Conservation (phyloP, 192 early-diverging fungal species). For the Jimgerdemannia flammicorona region DNA sequence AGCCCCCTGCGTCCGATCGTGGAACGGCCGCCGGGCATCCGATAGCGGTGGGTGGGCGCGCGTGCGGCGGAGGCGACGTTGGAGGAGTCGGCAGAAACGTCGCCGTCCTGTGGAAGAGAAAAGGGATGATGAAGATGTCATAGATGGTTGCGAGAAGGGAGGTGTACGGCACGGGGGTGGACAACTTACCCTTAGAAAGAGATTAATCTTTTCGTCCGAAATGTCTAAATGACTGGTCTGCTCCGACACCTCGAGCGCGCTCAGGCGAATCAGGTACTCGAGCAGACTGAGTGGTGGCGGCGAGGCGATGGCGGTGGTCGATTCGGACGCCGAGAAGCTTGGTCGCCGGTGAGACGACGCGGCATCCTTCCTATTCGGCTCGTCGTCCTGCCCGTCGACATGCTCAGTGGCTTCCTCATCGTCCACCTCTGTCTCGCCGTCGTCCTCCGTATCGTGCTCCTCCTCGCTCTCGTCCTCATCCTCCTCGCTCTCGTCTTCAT, state of each 20-base stretch:
- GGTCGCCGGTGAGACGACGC: not conserved
- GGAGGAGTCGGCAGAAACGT: not conserved
- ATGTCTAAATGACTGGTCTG: slow-evolving; percentile 59
- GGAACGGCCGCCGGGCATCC: too few relatives aligned
- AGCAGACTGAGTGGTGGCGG: slow-evolving; percentile 49
- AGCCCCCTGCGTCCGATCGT: too few relatives aligned
- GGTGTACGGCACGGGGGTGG: too few relatives aligned
- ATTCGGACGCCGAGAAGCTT: not conserved
- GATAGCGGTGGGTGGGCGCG: too few relatives aligned
- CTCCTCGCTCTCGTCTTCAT: slow-evolving; percentile 4
- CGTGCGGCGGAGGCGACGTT: not conserved
- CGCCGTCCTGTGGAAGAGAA: slow-evolving; percentile 10
- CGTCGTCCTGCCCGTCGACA: not conserved
- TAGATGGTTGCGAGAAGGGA: not conserved
- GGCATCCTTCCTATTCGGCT: not conserved
- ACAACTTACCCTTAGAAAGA: slow-evolving; percentile 24
- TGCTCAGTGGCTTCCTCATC: not conserved
- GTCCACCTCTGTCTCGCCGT: not conserved
- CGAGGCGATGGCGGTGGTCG: not conserved
- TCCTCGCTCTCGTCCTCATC: not conserved
- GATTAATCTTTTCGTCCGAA: slow-evolving; percentile 62
- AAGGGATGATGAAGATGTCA: not conserved
- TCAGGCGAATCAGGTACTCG: slow-evolving; percentile 61
- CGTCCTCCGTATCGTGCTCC: slow-evolving; percentile 2
- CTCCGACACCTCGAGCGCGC: slow-evolving; percentile 60